Conservation (phyloP, 1,284 basidiomycete species). For the Mrakiaceae sp. region DNA sequence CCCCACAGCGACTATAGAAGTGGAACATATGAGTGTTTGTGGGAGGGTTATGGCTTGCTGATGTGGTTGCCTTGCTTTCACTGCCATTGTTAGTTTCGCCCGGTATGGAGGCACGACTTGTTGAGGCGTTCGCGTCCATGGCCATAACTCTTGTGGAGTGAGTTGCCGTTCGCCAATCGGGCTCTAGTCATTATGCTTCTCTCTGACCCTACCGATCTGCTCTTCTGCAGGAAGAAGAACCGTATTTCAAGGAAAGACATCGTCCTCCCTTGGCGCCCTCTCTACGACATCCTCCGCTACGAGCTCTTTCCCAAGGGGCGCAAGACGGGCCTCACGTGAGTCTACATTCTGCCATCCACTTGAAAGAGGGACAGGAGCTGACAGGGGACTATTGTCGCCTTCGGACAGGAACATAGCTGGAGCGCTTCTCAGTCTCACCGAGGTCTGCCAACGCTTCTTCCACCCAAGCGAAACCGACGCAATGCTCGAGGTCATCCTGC, state of each 20-base stretch:
- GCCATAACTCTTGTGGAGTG: constrained; percentile 41
- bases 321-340: constrained; percentile 67
- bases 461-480: constrained; percentile 76
- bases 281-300: constrained; percentile 65
- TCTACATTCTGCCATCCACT: constrained; percentile 16
- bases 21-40: too few species aligned
- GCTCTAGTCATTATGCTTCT: constrained; percentile 24
- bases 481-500: constrained; percentile 62
- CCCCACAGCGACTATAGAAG: not conserved
- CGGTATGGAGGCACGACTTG: constrained; percentile 39
- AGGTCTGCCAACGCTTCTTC: constrained; percentile 74
- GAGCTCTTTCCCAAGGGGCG: constrained; percentile 74
- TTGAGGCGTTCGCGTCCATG: constrained; percentile 39
- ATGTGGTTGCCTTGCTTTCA: not conserved
- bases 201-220: constrained; percentile 17
- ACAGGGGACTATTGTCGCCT: too few species aligned
- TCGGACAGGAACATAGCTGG: constrained; percentile 55
- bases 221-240: constrained; percentile 43
- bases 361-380: too few species aligned
- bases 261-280: constrained; percentile 75
- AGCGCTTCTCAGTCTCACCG: constrained; percentile 75
- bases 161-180: constrained; percentile 43
- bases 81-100: constrained; percentile 38
- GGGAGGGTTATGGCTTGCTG: too few species aligned
- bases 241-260: constrained; percentile 66